phyloP scores from a whole-genome alignment of 2,329 filamentous ascomycete species.

The Pleoardoris graminearum region DNA sequence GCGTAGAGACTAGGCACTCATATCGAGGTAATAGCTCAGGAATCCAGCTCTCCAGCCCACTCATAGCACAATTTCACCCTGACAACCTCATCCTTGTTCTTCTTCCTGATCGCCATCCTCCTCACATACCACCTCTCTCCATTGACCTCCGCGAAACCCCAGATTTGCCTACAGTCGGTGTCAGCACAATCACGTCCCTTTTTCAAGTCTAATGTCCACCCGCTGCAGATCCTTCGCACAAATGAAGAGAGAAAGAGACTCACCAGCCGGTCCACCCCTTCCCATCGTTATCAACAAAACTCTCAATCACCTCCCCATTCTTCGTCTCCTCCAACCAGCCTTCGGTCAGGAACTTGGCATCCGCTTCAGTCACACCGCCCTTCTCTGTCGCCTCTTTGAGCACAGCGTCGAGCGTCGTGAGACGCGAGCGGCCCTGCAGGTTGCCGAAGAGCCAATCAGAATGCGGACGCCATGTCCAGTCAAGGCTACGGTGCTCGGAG shows the following conservation, averaged over 20 bases:
- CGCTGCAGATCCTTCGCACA: slow-evolving; percentile 10
- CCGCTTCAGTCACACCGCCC: slow-evolving; percentile 21
- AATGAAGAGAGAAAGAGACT: slow-evolving; percentile 24
- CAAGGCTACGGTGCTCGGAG: slow-evolving; percentile 59
- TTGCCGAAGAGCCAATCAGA: slow-evolving; percentile 78
- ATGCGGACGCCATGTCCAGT: slow-evolving; percentile 66
- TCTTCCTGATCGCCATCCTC: slow-evolving; percentile 40
- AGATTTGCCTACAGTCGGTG: slow-evolving; percentile 20
- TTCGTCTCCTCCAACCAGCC: slow-evolving; percentile 36
- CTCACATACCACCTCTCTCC: slow-evolving; percentile 39
- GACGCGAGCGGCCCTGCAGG: slow-evolving; percentile 64
- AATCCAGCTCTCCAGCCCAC: slow-evolving; percentile 30
- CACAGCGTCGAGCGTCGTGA: slow-evolving; percentile 42
- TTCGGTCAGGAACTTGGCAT: slow-evolving; percentile 28
- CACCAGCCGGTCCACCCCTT: slow-evolving; percentile 43
- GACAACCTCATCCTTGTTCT: slow-evolving; percentile 31
- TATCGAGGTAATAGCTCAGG: too few relatives aligned
- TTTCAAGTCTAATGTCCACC: too few relatives aligned
- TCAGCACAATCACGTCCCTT: background rate
- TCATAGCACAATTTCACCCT: slow-evolving; percentile 42
- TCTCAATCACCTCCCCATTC: slow-evolving; percentile 41
- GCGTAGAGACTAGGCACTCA: too few relatives aligned
- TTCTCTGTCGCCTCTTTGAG: slow-evolving; percentile 27
- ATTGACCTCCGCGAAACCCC: slow-evolving; percentile 39
- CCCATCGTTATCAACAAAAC: slow-evolving; percentile 37